Evolutionary conservation across 352 stramenopile genomes (phyloP).

Genomic region (Globisporangium emineosum): DNA sequence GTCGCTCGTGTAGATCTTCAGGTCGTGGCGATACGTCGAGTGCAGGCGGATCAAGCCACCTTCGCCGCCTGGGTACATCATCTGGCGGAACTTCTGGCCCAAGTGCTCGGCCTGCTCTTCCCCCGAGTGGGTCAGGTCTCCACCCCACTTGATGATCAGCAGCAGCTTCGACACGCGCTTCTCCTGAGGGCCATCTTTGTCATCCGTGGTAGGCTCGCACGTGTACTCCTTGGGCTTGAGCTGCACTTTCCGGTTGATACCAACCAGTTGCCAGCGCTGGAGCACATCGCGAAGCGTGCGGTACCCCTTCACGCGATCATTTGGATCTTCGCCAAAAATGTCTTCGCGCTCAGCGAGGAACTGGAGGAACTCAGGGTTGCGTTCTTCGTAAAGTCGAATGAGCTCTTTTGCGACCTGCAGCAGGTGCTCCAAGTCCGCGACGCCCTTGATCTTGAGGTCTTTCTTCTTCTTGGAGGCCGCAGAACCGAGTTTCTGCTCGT

Average conservation of each 20-base stretch:
- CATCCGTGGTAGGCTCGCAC: slow-evolving; percentile 10
- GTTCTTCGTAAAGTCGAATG: slow-evolving; percentile 60
- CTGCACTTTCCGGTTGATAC: slow-evolving; percentile 99
- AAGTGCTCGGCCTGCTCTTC: slow-evolving; percentile 95
- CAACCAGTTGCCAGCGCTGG: slow-evolving; percentile 94
- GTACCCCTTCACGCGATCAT: slow-evolving; percentile 79
- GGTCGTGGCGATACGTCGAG: slow-evolving; percentile 98
- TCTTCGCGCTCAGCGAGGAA: slow-evolving; percentile 66
- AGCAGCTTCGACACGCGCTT: slow-evolving; percentile 86
- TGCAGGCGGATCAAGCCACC: slow-evolving; percentile 97
- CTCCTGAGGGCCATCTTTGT: slow-evolving; percentile 13
- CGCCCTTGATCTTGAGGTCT: slow-evolving; percentile 87
- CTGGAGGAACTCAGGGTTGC: slow-evolving; percentile 53
- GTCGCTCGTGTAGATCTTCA: slow-evolving; percentile 99
- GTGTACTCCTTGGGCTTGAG: slow-evolving; percentile 77
- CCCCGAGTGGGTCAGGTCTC: slow-evolving; percentile 97
- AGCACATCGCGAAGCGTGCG: slow-evolving; percentile 93
- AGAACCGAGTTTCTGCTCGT: slow-evolving; percentile 47
- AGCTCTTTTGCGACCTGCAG: slow-evolving; percentile 77
- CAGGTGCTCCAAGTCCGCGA: slow-evolving; percentile 73
- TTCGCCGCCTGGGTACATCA: slow-evolving; percentile 90
- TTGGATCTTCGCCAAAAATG: slow-evolving; percentile 56
- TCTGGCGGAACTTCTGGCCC: slow-evolving; percentile 87
- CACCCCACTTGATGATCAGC: slow-evolving; percentile 99
- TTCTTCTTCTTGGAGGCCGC: slow-evolving; percentile 45